Evolutionary conservation across 257 asterid species (phyloP).

Genomic region (Fraxinus excelsior): DNA sequence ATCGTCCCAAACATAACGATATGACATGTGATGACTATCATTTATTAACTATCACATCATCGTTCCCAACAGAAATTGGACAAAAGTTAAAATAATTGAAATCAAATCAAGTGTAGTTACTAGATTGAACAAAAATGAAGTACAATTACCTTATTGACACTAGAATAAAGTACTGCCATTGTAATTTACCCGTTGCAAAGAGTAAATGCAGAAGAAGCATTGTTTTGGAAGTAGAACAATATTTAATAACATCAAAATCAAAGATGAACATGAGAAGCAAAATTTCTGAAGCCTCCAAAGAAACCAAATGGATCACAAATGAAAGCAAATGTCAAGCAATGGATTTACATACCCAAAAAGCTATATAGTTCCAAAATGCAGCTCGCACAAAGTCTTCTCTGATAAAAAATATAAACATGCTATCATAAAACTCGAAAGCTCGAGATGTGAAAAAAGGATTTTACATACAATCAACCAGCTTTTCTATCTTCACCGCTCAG

Average conservation of each 20-base stretch:
- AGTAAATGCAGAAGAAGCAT: too few species aligned
- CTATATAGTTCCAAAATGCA: constrained; percentile 10
- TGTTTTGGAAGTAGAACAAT: neutral
- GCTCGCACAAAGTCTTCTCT: neutral
- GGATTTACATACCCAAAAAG: constrained; percentile 29
- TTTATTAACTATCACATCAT: too few species aligned
- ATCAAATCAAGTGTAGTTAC: too few species aligned
- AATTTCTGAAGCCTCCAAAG: neutral
- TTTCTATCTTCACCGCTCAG: neutral
- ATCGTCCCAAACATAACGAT: neutral
- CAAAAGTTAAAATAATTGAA: too few species aligned
- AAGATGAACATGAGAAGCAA: neutral
- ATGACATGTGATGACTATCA: too few species aligned
- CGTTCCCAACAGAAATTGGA: too few species aligned
- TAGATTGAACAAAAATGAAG: too few species aligned
- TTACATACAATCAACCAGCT: constrained; percentile 2
- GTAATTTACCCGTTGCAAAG: too few species aligned
- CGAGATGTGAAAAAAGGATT: neutral
- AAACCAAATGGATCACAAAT: neutral
- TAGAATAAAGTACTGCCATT: too few species aligned
- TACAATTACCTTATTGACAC: too few species aligned
- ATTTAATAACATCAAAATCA: neutral
- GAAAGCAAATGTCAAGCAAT: constrained; percentile 21
- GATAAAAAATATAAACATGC: neutral
- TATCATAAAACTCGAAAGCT: neutral